Evolutionary conservation across 257 asterid species (phyloP).

Genomic region (Petrea volubilis): DNA sequence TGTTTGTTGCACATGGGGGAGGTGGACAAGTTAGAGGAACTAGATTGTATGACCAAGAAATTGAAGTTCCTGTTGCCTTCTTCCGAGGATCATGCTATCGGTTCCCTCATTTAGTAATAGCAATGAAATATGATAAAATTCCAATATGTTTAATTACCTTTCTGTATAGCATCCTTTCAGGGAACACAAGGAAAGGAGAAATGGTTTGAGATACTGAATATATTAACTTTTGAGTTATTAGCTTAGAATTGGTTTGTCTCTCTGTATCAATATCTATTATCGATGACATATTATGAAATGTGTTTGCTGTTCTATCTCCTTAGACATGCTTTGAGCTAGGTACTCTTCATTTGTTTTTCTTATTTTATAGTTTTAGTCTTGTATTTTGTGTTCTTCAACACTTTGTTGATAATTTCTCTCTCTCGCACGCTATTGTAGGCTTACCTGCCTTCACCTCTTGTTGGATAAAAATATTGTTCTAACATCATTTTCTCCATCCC

Average conservation of each 20-base stretch:
- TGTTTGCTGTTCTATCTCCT: no score
- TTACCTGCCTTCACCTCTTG: neutral
- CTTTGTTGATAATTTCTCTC: neutral
- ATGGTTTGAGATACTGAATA: no score
- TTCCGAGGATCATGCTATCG: no score
- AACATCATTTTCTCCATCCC: neutral
- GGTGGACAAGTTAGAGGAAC: no score
- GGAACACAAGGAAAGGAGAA: neutral
- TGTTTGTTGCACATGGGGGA: no score
- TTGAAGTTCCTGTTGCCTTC: no score
- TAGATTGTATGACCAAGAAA: no score
- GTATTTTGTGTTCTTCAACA: neutral
- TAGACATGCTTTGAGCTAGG: neutral
- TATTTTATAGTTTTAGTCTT: neutral
- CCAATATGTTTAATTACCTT: neutral
- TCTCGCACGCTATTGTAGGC: constrained; percentile 1
- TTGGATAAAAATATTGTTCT: neutral
- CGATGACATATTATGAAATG: no score
- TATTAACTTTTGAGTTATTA: no score
- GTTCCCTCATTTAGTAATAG: constrained; percentile 34
- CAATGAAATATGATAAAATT: neutral
- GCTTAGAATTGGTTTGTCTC: no score
- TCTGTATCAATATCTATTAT: no score
- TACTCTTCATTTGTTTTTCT: neutral
- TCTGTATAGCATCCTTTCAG: neutral